Conservation (phyloP, 495 filamentous ascomycete genomes). For the Gamarada debralockiae region DNA sequence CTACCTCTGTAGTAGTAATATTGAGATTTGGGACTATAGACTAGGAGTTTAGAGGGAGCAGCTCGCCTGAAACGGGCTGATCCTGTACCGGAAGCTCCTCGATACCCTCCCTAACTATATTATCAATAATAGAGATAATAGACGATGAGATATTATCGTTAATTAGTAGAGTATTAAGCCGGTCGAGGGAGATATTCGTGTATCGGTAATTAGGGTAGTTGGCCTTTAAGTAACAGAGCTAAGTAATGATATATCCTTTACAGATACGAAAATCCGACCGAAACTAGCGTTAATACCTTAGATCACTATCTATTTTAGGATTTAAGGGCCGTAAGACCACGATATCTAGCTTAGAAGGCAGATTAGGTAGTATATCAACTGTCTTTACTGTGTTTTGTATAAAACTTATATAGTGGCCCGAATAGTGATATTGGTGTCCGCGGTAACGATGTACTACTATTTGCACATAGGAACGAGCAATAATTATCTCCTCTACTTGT, state of each 20-base stretch:
- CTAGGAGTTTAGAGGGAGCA: background rate
- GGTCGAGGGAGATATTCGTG: background rate
- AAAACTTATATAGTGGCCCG: constrained; percentile 1
- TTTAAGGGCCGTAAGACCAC: background rate
- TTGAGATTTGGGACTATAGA: background rate
- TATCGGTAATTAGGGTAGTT: constrained; percentile 6
- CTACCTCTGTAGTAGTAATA: background rate
- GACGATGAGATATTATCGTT: background rate
- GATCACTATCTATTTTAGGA: too few relatives aligned
- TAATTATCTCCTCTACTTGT: background rate
- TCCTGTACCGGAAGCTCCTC: background rate
- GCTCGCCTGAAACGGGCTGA: too few relatives aligned
- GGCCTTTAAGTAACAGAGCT: background rate
- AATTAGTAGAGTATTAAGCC: background rate
- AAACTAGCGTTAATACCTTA: constrained; percentile 1
- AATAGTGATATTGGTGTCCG: constrained; percentile 3
- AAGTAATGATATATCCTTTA: background rate
- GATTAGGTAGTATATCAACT: background rate
- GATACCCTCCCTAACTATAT: background rate
- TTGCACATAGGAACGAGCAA: background rate
- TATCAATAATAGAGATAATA: background rate
- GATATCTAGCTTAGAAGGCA: background rate
- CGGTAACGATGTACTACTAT: background rate
- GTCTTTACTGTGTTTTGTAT: background rate
- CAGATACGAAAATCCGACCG: constrained; percentile 2